Percentiles rank a stretch among this genome's conserved stretches.
phyloP scores from a whole-genome alignment of 495 filamentous ascomycete genomes.

The Podospora anserina region DNA sequence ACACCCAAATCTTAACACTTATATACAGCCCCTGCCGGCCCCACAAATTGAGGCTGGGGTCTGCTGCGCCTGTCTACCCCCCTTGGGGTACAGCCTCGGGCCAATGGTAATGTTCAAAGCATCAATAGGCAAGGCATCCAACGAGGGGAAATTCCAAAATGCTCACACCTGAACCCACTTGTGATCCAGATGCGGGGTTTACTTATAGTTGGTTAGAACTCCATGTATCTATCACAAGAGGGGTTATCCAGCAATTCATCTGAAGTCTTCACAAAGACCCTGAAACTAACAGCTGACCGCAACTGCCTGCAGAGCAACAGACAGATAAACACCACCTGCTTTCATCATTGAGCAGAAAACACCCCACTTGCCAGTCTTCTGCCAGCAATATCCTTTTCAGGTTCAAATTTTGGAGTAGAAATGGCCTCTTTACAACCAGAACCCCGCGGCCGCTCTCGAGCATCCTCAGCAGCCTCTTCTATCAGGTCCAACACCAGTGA shows the following conservation, averaged over 20 bases:
- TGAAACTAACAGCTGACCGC: neutral
- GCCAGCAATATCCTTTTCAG: neutral
- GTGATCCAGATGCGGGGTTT: no score
- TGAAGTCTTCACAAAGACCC: neutral
- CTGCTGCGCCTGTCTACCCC: no score
- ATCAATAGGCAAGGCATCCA: no score
- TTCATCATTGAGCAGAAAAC: neutral
- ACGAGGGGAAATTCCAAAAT: no score
- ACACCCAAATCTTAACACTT: no score
- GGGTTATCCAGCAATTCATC: neutral
- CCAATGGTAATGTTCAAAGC: no score
- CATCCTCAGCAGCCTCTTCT: constrained; percentile 6
- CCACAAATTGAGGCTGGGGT: no score
- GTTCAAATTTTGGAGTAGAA: neutral
- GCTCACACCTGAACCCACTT: no score
- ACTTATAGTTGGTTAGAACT: no score
- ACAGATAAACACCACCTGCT: neutral
- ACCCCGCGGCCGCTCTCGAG: neutral
- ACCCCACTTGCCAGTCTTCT: neutral
- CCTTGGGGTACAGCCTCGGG: no score
- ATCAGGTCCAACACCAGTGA: constrained; percentile 5
- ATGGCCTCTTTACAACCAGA: constrained; percentile 2
- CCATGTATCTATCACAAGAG: neutral
- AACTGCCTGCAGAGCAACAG: neutral
- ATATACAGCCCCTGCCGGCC: no score